Base-by-base conservation (phyloP, 2,329 filamentous ascomycete genomes). In the Fusarium torreyae region DNA sequence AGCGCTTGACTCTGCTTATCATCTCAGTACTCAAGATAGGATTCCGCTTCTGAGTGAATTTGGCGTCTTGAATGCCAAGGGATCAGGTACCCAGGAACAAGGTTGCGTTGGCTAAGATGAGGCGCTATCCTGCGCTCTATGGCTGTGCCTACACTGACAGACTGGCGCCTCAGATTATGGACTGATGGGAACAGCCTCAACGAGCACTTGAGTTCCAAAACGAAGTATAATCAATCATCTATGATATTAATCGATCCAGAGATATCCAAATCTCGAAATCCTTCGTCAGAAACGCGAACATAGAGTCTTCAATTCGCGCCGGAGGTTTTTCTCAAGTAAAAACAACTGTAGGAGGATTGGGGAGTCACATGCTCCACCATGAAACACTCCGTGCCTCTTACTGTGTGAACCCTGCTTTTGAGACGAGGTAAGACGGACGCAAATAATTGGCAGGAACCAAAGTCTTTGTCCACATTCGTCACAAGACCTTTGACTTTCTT, bases 51-150 rank as follows among this genome's bases (percentile, higher is more conserved):
- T 38, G 53, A 40, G 31, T 7, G 17, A 45, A 36, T 39, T 53
- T 50, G 64, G 52, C 33, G 54, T 54, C 28, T 52, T 31, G 44
- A 56, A 62, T 55, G 51, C 49, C 55, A 62, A 66, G 54, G 50
- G 60, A 66, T 66, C 62, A 69, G 55, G 66, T 51, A 70, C 67
- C 42, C 49, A 68, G 67, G 67, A 70, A 70, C 67, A 69, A 57
- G 70, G 68, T 73, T 71, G 46, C 31, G 51, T 64, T 58, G 61
- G 68, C 60, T 50, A 57, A 69, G 66, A 64, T 58, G 69, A 74
- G 63, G 72, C 61, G 72, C 70, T 72, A 56, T 54, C 54, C 54
- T 74, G 68, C 60, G 68, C 68, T 52, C 40, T 24, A 52, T 63
- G 38, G 50, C 50, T 63, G 50, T 44, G 46, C 43, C 20, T 22